These are phyloP conservation scores for Puya raimondii DNA, from an alignment of 176 grass and related monocot genomes.

Conservation along the genomic window DNA sequence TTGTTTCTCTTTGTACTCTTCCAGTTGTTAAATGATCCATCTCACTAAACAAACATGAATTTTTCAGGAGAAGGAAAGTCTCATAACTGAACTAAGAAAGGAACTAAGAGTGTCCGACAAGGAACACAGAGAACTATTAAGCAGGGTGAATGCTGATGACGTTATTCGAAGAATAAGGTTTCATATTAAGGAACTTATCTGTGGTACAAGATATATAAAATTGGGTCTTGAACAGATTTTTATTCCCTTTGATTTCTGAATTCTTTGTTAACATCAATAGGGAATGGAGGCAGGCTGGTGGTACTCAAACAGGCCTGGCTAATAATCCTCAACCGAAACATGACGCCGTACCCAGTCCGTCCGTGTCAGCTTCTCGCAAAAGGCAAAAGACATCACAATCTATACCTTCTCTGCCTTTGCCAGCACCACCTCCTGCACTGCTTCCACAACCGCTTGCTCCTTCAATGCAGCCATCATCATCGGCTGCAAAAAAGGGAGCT, in stretches of 20 bases:
- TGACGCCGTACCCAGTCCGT: constrained; percentile 61
- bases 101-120: constrained; percentile 86
- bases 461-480: constrained; percentile 57
- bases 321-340: constrained; percentile 56
- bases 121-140: constrained; percentile 86
- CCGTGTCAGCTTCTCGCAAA: constrained; percentile 66
- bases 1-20: not conserved
- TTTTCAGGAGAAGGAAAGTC: constrained; percentile 90
- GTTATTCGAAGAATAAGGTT: constrained; percentile 65
- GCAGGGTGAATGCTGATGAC: constrained; percentile 73
- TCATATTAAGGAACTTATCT: constrained; percentile 6
- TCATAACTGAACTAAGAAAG: constrained; percentile 95
- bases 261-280: constrained; percentile 20
- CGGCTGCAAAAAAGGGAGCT: constrained; percentile 52
- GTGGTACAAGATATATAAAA: not conserved
- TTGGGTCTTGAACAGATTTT: not conserved
- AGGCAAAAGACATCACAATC: constrained; percentile 85
- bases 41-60: not conserved
- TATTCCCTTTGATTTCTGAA: not conserved
- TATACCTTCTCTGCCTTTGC: constrained; percentile 37
- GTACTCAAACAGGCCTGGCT: constrained; percentile 37
- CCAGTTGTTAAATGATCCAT: not conserved
- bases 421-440: constrained; percentile 41
- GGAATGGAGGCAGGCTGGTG: constrained; percentile 49
- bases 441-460: constrained; percentile 50